A percentile compares a stretch with the other conserved stretches of the same genome.
phyloP scores from a whole-genome alignment of 2,329 filamentous ascomycete genomes.

The Cadophora sp. region DNA sequence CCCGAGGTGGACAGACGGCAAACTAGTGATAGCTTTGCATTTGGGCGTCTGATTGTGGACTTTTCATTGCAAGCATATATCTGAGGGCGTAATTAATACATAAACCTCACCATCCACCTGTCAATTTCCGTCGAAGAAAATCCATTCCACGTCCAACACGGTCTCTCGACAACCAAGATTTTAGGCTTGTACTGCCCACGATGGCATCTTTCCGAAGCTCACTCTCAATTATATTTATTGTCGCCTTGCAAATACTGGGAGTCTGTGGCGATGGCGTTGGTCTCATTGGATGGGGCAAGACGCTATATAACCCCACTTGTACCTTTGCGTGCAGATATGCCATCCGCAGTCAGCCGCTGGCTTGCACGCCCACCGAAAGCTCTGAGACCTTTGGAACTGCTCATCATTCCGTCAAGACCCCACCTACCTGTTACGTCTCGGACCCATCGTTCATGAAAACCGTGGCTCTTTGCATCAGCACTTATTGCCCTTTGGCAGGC shows the following conservation, averaged over 20 bases:
- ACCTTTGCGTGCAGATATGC: conserved; percentile 1
- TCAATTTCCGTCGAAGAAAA: not conserved
- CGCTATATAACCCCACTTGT: not conserved
- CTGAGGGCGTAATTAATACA: not conserved
- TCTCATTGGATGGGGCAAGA: conserved; percentile 3
- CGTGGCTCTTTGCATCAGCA: not conserved
- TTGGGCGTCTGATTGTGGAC: not conserved
- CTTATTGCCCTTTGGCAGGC: conserved; percentile 1
- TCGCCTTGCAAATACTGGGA: not conserved
- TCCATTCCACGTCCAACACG: too few species aligned
- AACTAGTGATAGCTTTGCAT: not conserved
- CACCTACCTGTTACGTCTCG: not conserved
- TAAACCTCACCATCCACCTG: not conserved
- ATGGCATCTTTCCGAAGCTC: not conserved
- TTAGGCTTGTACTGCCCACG: not conserved
- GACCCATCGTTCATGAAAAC: conserved; percentile 6
- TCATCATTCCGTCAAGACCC: not conserved
- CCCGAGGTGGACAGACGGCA: not conserved
- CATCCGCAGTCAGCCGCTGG: not conserved
- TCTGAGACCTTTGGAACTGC: not conserved
- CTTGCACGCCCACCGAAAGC: not conserved
- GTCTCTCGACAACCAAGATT: not conserved
- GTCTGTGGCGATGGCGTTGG: not conserved
- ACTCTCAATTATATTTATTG: not conserved
- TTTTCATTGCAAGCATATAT: not conserved